Conservation (phyloP, 1,284 basidiomycete genomes). For the Ceratobasidium sp. region DNA sequence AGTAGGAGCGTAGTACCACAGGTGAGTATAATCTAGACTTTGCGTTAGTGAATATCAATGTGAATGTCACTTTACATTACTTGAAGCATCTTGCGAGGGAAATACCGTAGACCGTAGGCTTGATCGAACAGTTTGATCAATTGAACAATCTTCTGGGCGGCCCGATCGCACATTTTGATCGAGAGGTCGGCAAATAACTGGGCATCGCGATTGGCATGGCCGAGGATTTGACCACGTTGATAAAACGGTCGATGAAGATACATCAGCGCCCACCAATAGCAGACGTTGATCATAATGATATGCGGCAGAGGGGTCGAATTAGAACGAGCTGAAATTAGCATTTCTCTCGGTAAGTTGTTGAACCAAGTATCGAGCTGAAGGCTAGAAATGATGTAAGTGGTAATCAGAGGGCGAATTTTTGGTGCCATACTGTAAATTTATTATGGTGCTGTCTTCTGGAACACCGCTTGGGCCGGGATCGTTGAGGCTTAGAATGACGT, state of each 20-base stretch:
- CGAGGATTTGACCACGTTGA: not conserved
- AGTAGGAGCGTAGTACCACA: slow-evolving; percentile 21
- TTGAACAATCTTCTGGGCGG: slow-evolving; percentile 18
- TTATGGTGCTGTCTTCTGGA: slow-evolving; percentile 13
- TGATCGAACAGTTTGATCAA: not conserved
- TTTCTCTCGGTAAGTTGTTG: slow-evolving; percentile 4
- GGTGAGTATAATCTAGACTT: slow-evolving; percentile 5
- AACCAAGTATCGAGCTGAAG: slow-evolving; percentile 33
- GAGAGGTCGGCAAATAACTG: slow-evolving; percentile 14
- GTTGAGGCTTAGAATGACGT: not conserved
- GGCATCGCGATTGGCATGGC: not conserved
- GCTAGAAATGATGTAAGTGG: not conserved
- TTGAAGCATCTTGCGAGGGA: slow-evolving; percentile 34
- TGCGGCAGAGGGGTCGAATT: slow-evolving; percentile 20
- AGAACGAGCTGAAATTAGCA: not conserved
- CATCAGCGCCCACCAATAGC: slow-evolving; percentile 24
- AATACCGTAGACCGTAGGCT: slow-evolving; percentile 8
- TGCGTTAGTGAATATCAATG: not conserved
- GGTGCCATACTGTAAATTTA: slow-evolving; percentile 2
- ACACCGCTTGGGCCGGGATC: not conserved
- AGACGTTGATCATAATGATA: slow-evolving; percentile 18
- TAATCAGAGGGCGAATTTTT: not conserved
- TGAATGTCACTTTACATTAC: not conserved
- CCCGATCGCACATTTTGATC: slow-evolving; percentile 25
- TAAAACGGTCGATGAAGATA: slow-evolving; percentile 18